Conservation (phyloP, 179 eudicot genomes). For the Gypsophila paniculata region DNA sequence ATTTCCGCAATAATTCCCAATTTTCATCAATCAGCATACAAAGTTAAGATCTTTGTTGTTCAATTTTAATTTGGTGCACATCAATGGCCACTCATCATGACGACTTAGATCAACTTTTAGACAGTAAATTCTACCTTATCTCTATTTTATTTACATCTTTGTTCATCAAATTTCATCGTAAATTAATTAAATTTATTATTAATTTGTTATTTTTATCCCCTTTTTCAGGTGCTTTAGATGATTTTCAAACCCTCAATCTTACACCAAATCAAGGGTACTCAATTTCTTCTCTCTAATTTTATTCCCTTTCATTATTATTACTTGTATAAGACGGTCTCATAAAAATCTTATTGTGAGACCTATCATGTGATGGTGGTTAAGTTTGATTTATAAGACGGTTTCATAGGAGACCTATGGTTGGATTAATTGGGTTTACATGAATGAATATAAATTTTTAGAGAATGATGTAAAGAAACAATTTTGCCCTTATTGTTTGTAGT, state of each 20-base stretch:
- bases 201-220: not conserved
- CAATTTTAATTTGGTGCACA: not conserved
- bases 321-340: too few relatives aligned
- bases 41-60: not conserved
- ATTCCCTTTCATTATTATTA: not conserved
- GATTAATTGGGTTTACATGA: too few relatives aligned
- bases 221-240: conserved; percentile 79
- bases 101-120: conserved; percentile 53
- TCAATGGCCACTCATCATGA: conserved; percentile 44
- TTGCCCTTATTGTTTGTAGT: not conserved
- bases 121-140: conserved; percentile 32
- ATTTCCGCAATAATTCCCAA: not conserved
- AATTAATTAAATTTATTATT: not conserved
- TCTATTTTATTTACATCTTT: not conserved
- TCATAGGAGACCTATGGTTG: too few relatives aligned
- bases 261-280: conserved; percentile 46
- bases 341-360: too few relatives aligned
- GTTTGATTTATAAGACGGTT: too few relatives aligned
- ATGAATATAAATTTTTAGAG: too few relatives aligned
- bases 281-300: conserved; percentile 14
- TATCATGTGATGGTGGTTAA: too few relatives aligned
- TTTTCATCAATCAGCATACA: not conserved
- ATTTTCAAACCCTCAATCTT: conserved; percentile 66
- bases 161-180: not conserved
- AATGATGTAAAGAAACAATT: too few relatives aligned